phyloP scores from a whole-genome alignment of 352 stramenopile genomes.

The Phytopythium aichiense region DNA sequence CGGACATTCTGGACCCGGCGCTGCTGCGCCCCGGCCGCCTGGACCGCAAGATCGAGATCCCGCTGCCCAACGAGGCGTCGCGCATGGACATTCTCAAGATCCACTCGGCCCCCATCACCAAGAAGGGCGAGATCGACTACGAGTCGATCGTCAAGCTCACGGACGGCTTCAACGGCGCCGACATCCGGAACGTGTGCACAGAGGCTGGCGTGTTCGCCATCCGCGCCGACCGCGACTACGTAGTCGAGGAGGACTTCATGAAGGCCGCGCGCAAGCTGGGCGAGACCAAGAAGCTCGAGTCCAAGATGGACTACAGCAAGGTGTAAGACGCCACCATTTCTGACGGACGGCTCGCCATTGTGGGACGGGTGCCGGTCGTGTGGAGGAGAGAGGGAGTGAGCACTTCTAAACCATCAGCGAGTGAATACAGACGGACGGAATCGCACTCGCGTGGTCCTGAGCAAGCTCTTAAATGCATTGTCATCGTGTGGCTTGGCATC shows the following conservation, averaged over 20 bases:
- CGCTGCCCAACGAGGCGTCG: constrained; percentile 97
- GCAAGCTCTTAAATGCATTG: not conserved
- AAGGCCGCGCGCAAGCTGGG: constrained; percentile 99
- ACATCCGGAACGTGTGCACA: constrained; percentile 99
- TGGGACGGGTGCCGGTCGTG: not conserved
- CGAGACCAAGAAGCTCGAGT: constrained; percentile 99
- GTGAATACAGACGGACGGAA: not conserved
- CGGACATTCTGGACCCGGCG: constrained; percentile 99
- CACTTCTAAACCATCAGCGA: not conserved
- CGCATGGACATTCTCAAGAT: constrained; percentile 99
- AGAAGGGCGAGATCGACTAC: constrained; percentile 99
- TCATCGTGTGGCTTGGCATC: constrained; percentile 7
- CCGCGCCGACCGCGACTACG: constrained; percentile 97
- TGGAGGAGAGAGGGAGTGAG: not conserved
- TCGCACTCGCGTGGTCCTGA: not conserved
- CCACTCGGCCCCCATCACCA: constrained; percentile 97
- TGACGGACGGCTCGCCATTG: not conserved
- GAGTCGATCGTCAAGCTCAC: constrained; percentile 99
- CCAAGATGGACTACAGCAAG: constrained; percentile 99
- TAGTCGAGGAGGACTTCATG: constrained; percentile 99
- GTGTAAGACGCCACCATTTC: constrained; percentile 78
- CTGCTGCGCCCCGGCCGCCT: constrained; percentile 96
- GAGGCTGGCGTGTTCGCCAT: constrained; percentile 98
- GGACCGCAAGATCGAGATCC: constrained; percentile 99
- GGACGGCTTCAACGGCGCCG: constrained; percentile 99